phyloP scores from a whole-genome alignment of 257 asterid species.

The Solanum medicagineum region DNA sequence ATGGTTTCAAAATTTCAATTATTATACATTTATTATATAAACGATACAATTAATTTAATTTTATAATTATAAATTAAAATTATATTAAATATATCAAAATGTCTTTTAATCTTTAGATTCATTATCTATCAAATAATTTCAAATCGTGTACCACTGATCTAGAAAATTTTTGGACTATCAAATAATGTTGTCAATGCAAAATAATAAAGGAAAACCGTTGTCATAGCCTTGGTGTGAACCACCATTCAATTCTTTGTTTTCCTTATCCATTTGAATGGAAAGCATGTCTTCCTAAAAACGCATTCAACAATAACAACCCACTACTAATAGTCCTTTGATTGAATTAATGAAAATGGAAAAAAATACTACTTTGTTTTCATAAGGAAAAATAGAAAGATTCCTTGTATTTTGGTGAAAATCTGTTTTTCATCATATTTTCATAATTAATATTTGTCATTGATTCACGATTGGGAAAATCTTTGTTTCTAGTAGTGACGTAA shows the following conservation, averaged over 20 bases:
- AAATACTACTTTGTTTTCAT: too few relatives aligned
- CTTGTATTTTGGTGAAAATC: too few relatives aligned
- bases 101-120: too few relatives aligned
- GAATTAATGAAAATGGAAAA: too few relatives aligned
- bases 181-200: not conserved
- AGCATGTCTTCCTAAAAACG: not conserved
- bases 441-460: not conserved
- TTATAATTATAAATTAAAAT: too few relatives aligned
- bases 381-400: too few relatives aligned
- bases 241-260: not conserved
- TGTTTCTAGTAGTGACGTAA: not conserved
- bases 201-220: not conserved
- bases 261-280: not conserved
- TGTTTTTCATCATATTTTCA: too few relatives aligned
- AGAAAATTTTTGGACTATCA: not conserved
- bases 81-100: too few relatives aligned
- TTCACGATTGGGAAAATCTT: not conserved
- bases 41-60: not conserved
- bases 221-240: not conserved
- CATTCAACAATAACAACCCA: not conserved
- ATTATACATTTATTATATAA: not conserved
- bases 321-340: too few relatives aligned
- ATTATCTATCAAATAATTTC: not conserved
- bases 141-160: not conserved
- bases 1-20: too few relatives aligned